Percentiles rank a stretch among this genome's conserved stretches.
These are phyloP conservation scores for Penicillium hesseltinei DNA, from an alignment of 2,329 filamentous ascomycete genomes.

Conservation along the genomic window DNA sequence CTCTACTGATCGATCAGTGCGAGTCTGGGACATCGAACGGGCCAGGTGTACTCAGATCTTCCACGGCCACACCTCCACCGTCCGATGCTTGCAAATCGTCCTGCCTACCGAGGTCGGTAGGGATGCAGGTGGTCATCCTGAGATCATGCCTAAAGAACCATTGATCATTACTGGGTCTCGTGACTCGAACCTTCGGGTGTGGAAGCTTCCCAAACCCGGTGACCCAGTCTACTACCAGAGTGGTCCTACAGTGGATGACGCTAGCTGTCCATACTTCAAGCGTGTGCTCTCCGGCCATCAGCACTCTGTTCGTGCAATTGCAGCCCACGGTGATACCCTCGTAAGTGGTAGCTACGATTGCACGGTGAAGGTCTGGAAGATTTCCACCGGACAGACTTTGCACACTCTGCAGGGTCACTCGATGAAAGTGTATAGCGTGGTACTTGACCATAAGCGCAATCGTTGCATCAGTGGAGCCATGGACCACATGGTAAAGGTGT, in stretches of 20 bases:
- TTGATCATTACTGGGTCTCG: constrained; percentile 96
- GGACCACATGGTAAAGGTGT: constrained; percentile 97
- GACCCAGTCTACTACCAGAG: constrained; percentile 77
- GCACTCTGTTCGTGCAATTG: constrained; percentile 93
- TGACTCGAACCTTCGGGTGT: constrained; percentile 89
- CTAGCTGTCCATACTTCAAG: constrained; percentile 92
- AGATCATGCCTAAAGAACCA: constrained; percentile 91
- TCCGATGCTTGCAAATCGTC: constrained; percentile 90
- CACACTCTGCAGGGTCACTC: constrained; percentile 83
- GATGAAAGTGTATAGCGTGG: constrained; percentile 95
- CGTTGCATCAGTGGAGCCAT: constrained; percentile 97
- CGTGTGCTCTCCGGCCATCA: constrained; percentile 81
- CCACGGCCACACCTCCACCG: constrained; percentile 95
- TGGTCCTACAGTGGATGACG: constrained; percentile 66
- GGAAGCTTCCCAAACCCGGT: constrained; percentile 81
- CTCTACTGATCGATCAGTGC: constrained; percentile 93
- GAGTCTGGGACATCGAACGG: constrained; percentile 97
- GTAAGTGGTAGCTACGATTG: constrained; percentile 97
- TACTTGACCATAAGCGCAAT: constrained; percentile 85
- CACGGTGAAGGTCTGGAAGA: constrained; percentile 93
- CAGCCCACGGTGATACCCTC: constrained; percentile 90
- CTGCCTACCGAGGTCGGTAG: constrained; percentile 78
- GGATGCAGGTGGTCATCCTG: constrained; percentile 66
- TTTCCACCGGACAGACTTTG: constrained; percentile 86
- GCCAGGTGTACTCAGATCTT: constrained; percentile 93